Evolutionary conservation across 106 monocot genomes (phyloP), one percentile per base, ranked within the genome.

Genomic region (Dendrobium huoshanense): DNA sequence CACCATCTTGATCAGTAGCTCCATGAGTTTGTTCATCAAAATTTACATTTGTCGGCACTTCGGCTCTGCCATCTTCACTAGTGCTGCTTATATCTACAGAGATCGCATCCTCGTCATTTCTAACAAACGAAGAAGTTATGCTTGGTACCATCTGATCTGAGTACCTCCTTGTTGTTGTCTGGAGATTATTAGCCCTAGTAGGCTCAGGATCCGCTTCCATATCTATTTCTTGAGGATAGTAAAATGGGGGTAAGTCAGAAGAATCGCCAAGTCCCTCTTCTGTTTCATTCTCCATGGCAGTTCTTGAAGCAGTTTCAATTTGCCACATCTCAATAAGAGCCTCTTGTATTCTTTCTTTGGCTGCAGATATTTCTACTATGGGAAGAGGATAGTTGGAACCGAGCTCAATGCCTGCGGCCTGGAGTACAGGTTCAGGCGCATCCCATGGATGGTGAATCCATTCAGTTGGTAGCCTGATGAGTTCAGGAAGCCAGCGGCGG

Each of bases 381-480:
- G 97, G 94, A 29, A 92, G 85, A 65, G 97, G 97, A 64, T 97
- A 97, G 79, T 97, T 97, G 75, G 92, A 97, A 11, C 97, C 97
- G 17, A 97, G 85, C 83, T 97, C 97, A 24, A 97, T 83, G 72
- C 97, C 97, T 7, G 97, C 97, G n/a, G 97, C 92, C 84, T 92
- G 89, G 1, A 97, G 82, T 22, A 97, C 94, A 51, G 83, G 88
- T 76, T 88, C 89, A 22, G 97, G 97, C 22, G 97, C 90, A 76
- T 92, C 82, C 97, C 97, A 97, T 20, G 97, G 97, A 72, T 97
- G 97, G 79, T 97, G 97, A 77, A 94, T 97, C 97, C 97, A 97
- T 67, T 91, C 92, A 27, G 97, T 97, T 4, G 97, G 97, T 72
- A 97, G 49, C 75, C 97, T 84, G 24, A 92, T 88, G 22, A 97